phyloP scores from a whole-genome alignment of 129 eudicot species.

The Flaveria trinervia region DNA sequence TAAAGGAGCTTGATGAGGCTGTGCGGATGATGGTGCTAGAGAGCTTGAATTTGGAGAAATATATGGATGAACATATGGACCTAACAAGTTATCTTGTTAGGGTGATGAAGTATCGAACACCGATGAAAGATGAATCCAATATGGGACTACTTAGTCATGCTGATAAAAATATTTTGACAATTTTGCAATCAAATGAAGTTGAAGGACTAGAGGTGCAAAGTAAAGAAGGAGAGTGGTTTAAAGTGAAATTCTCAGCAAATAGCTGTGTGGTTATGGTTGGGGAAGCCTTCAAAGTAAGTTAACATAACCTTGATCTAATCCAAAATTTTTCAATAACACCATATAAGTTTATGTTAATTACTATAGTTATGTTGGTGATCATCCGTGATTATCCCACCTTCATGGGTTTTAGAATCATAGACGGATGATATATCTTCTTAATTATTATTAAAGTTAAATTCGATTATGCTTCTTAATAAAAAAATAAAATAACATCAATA shows the following conservation, averaged over 20 bases:
- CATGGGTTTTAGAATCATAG: too few species aligned
- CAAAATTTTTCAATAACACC: not conserved
- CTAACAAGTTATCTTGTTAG: conserved; percentile 60
- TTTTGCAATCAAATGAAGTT: conserved; percentile 58
- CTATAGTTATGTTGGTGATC: not conserved
- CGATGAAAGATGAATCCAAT: conserved; percentile 48
- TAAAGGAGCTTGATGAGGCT: conserved; percentile 53
- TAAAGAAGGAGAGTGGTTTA: conserved; percentile 64
- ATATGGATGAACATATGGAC: conserved; percentile 65
- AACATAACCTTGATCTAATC: not conserved
- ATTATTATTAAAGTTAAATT: too few species aligned
- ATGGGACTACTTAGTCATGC: conserved; percentile 63
- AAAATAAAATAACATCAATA: too few species aligned
- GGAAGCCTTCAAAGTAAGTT: conserved; percentile 60
- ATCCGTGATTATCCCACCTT: too few species aligned
- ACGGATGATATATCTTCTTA: too few species aligned
- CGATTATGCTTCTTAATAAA: too few species aligned
- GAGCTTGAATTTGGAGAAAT: conserved; percentile 54
- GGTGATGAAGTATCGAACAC: conserved; percentile 62
- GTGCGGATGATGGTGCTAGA: conserved; percentile 67
- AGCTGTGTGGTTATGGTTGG: conserved; percentile 69
- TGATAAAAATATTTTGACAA: conserved; percentile 65
- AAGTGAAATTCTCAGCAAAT: conserved; percentile 48
- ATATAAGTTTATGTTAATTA: not conserved
- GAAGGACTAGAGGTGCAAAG: conserved; percentile 57